These are phyloP conservation scores for Hemileccinum rubropunctum DNA, from an alignment of 768 basidiomycete genomes.

Conservation along the genomic window DNA sequence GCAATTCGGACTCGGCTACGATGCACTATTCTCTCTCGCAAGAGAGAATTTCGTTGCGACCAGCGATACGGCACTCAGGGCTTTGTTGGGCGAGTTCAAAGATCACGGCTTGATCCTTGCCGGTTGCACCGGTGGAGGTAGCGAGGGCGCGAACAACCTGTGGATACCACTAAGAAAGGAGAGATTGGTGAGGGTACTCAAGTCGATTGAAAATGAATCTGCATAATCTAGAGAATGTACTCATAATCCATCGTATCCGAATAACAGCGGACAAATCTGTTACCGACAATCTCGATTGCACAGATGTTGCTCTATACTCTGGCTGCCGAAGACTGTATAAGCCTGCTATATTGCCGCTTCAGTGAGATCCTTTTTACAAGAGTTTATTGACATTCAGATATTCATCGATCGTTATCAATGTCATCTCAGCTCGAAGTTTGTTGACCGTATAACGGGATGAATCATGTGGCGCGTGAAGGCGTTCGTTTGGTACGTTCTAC, in stretches of 20 bases:
- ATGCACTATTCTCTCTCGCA: constrained; percentile 69
- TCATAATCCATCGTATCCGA: neutral
- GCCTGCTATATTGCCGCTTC: neutral
- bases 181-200: constrained; percentile 51
- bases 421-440: neutral
- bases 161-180: constrained; percentile 90
- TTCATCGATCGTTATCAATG: no score
- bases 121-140: constrained; percentile 39
- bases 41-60: constrained; percentile 85
- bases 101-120: constrained; percentile 84
- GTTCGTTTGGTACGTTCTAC: neutral
- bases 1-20: constrained; percentile 59
- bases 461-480: neutral
- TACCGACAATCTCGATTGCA: neutral
- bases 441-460: neutral
- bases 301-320: neutral
- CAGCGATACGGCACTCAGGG: constrained; percentile 78
- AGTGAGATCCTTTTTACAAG: neutral
- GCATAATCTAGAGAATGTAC: constrained; percentile 7
- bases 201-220: constrained; percentile 23
- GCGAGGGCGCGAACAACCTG: constrained; percentile 54
- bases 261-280: neutral
- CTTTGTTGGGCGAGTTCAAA: constrained; percentile 84
- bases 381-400: no score
- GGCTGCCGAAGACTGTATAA: neutral